These are phyloP conservation scores for Penicillium coprophilum DNA, from an alignment of 495 filamentous ascomycete genomes.

Conservation along the genomic window DNA sequence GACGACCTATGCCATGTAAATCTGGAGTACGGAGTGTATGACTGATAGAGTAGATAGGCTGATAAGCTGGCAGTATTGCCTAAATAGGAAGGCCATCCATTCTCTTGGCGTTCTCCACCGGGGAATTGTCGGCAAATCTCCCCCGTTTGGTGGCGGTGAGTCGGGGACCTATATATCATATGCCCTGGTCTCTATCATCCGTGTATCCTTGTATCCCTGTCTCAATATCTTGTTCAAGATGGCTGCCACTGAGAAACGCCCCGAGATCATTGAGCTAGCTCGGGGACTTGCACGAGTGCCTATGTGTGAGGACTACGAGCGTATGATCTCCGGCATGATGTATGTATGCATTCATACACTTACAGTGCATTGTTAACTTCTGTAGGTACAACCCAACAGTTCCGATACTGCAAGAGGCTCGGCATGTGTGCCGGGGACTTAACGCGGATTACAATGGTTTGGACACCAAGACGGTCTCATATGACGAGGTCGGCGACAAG, in stretches of 20 bases:
- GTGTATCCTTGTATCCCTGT: not conserved
- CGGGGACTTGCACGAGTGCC: slow-evolving; percentile 39
- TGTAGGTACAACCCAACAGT: slow-evolving; percentile 46
- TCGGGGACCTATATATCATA: too few relatives aligned
- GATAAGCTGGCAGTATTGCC: not conserved
- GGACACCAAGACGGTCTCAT: slow-evolving; percentile 40
- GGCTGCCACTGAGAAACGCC: slow-evolving; percentile 44
- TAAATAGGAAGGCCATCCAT: slow-evolving; percentile 6
- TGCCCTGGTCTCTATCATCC: not conserved
- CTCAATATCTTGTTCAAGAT: slow-evolving; percentile 16
- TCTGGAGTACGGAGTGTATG: too few relatives aligned
- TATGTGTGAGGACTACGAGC: slow-evolving; percentile 52
- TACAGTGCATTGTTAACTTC: not conserved
- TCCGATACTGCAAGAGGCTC: slow-evolving; percentile 41
- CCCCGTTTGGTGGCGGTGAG: not conserved
- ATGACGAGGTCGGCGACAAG: slow-evolving; percentile 33
- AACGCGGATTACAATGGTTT: slow-evolving; percentile 50
- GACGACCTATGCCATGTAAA: too few relatives aligned
- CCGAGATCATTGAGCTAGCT: slow-evolving; percentile 46
- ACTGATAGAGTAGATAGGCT: not conserved
- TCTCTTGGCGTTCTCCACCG: slow-evolving; percentile 3
- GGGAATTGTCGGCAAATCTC: slow-evolving; percentile 1
- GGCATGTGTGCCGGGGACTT: slow-evolving; percentile 46
- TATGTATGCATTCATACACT: slow-evolving; percentile 19
- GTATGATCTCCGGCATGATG: slow-evolving; percentile 57